Conservation (phyloP, 1,139 yeast genomes). For the Lodderomyces pseudojiufengensis region DNA sequence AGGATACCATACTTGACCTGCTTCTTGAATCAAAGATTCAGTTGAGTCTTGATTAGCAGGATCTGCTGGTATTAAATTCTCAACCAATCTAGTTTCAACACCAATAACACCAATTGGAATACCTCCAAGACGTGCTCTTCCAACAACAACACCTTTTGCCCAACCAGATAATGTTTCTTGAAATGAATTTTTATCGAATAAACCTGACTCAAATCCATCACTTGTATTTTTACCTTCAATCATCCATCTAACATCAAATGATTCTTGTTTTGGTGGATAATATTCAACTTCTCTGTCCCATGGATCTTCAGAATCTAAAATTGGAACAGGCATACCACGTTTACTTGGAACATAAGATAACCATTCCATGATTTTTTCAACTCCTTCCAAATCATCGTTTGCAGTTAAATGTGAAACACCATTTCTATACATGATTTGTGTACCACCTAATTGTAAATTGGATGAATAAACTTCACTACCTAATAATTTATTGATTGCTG, state of each 20-base stretch:
- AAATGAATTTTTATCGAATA: slow-evolving; percentile 90
- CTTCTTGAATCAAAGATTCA: slow-evolving; percentile 84
- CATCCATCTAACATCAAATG: slow-evolving; percentile 93
- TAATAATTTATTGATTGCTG: slow-evolving; percentile 91
- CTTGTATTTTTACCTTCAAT: slow-evolving; percentile 75
- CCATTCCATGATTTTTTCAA: slow-evolving; percentile 92
- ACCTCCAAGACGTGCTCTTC: slow-evolving; percentile 98
- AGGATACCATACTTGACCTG: slow-evolving; percentile 99
- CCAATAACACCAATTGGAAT: slow-evolving; percentile 97
- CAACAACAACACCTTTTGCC: slow-evolving; percentile 98
- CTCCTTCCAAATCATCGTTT: slow-evolving; percentile 93
- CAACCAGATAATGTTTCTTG: slow-evolving; percentile 97
- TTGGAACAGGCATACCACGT: slow-evolving; percentile 88
- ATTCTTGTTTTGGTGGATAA: slow-evolving; percentile 66
- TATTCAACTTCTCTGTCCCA: slow-evolving; percentile 95
- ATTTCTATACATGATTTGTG: slow-evolving; percentile 96
- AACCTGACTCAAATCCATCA: slow-evolving; percentile 77
- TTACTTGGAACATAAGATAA: slow-evolving; percentile 92
- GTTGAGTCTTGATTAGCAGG: slow-evolving; percentile 97
- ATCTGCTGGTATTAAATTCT: slow-evolving; percentile 90
- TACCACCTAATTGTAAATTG: slow-evolving; percentile 96
- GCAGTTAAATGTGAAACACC: slow-evolving; percentile 99
- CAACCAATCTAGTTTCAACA: slow-evolving; percentile 88
- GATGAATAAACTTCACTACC: slow-evolving; percentile 98
- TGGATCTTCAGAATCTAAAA: slow-evolving; percentile 71